Conservation (phyloP, 2,329 filamentous ascomycete species). For the Neospermospora avenae region DNA sequence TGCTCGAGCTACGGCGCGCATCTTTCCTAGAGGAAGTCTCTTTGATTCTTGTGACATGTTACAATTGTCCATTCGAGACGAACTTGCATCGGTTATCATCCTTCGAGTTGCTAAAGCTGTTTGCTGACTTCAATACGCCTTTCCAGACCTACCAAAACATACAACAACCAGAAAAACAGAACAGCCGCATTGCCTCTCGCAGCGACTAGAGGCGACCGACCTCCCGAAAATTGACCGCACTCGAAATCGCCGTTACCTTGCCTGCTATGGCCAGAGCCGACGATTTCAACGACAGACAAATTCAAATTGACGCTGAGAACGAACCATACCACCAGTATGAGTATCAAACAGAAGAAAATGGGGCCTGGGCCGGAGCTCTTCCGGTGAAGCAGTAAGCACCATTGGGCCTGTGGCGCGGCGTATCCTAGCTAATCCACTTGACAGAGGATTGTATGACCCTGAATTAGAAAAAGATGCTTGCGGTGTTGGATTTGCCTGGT, state of each 20-base stretch:
- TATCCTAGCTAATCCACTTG: conserved; percentile 10
- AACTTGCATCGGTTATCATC: background rate
- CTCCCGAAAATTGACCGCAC: background rate
- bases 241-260: conserved; percentile 40
- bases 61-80: background rate
- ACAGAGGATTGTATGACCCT: conserved; percentile 86
- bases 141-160: conserved; percentile 1
- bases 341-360: conserved; percentile 82
- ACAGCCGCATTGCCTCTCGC: background rate
- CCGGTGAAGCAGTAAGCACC: conserved; percentile 80
- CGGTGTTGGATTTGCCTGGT: conserved; percentile 98
- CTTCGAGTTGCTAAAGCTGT: background rate
- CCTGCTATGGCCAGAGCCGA: conserved; percentile 66
- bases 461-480: conserved; percentile 98
- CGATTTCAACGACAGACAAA: conserved; percentile 68
- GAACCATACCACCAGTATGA: conserved; percentile 69
- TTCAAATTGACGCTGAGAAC: conserved; percentile 56
- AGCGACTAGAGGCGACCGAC: conserved; percentile 2
- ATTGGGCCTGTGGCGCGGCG: background rate
- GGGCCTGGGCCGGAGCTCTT: conserved; percentile 88
- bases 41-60: background rate
- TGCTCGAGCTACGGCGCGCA: background rate
- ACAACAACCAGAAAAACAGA: background rate
- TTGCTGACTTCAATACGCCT: background rate
- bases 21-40: background rate